A percentile compares a stretch with the other conserved stretches of the same genome.
Conservation (phyloP, 345 rosid genomes). For the Barbarea vulgaris region DNA sequence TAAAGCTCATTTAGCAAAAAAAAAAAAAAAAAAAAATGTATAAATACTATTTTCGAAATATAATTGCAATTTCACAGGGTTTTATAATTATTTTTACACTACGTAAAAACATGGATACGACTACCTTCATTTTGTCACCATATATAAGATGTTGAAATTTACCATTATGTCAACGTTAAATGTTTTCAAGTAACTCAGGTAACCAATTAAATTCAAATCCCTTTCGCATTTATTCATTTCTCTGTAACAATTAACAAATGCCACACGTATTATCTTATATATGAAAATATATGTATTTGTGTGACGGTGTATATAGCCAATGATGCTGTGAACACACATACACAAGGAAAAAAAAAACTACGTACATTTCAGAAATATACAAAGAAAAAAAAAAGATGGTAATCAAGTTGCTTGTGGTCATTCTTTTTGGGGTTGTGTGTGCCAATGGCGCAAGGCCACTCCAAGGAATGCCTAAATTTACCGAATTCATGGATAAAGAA, state of each 20-base stretch:
- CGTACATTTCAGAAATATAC: neutral
- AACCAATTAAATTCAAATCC: constrained; percentile 6
- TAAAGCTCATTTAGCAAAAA: neutral
- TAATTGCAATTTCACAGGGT: neutral
- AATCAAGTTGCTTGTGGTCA: neutral
- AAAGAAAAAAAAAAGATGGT: neutral
- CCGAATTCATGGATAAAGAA: neutral
- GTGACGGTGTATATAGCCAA: neutral
- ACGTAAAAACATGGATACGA: neutral
- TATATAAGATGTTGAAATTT: neutral
- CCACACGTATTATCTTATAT: neutral
- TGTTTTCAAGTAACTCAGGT: neutral
- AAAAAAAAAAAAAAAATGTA: no score
- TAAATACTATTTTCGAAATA: neutral
- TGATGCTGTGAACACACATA: neutral
- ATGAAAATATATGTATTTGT: neutral
- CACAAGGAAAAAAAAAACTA: neutral
- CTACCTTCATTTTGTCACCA: neutral
- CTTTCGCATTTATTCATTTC: constrained; percentile 7
- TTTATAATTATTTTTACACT: neutral
- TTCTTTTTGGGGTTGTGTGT: neutral
- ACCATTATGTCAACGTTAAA: neutral
- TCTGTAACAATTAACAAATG: neutral
- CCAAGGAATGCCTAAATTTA: neutral
- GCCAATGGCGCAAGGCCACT: neutral